These are phyloP conservation scores for Gyrodon lividus DNA, from an alignment of 768 basidiomycete genomes.

Conservation along the genomic window DNA sequence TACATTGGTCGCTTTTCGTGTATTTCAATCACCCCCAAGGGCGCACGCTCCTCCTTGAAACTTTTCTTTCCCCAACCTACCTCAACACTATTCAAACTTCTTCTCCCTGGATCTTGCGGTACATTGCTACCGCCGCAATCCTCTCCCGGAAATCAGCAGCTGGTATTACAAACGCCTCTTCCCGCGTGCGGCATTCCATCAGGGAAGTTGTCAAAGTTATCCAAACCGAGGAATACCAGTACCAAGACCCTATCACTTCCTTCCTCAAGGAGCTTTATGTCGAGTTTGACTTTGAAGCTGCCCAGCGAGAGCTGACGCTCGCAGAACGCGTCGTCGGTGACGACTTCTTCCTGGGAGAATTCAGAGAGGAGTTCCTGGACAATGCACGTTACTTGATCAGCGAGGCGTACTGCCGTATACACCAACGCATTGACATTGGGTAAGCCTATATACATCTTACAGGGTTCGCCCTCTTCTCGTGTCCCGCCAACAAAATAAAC, in stretches of 20 bases:
- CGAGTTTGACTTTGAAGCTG: conserved; percentile 95
- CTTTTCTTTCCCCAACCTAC: conserved; percentile 94
- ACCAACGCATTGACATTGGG: conserved; percentile 89
- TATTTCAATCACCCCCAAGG: conserved; percentile 97
- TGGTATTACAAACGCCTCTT: conserved; percentile 46
- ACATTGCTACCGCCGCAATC: conserved; percentile 90
- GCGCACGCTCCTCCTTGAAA: conserved; percentile 89
- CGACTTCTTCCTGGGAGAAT: conserved; percentile 93
- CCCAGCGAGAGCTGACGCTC: conserved; percentile 74
- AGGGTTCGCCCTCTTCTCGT: background rate
- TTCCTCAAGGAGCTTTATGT: conserved; percentile 94
- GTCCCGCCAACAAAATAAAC: background rate
- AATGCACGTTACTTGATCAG: conserved; percentile 95
- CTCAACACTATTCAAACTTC: conserved; percentile 98
- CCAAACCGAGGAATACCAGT: conserved; percentile 95
- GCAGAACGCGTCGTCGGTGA: conserved; percentile 83
- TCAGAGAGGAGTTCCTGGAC: conserved; percentile 92
- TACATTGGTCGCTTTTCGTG: conserved; percentile 97
- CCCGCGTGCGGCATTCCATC: conserved; percentile 84
- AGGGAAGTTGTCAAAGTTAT: conserved; percentile 91
- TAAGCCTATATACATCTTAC: conserved; percentile 32
- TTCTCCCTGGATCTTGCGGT: conserved; percentile 91
- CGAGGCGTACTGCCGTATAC: conserved; percentile 97
- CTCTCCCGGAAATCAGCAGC: conserved; percentile 79
- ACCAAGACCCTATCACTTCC: conserved; percentile 87